Base-by-base conservation (phyloP, 495 filamentous ascomycete genomes). In the Xylaria venustula region DNA sequence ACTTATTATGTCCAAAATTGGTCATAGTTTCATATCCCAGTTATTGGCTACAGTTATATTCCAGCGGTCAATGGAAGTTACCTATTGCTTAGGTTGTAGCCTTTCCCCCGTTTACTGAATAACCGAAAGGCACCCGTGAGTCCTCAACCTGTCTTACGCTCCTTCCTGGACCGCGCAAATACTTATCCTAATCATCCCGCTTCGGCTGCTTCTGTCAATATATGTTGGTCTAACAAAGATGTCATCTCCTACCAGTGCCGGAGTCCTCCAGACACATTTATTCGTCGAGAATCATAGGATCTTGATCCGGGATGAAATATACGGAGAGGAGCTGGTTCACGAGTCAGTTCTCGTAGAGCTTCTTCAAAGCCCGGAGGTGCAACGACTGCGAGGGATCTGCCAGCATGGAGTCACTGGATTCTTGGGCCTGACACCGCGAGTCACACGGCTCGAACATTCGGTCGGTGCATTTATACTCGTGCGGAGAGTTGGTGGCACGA, bases 391-490 rank as follows among this genome's bases (percentile, higher is more conserved):
- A 57, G 75, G 73, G 7, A 67, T 79, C 55, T 67, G 67, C 44
- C 75, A 78, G 55, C 67, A 76, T 48, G 75, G 77, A n/a, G 61
- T 78, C 14, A 76, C 73, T 3, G 64, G 66, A 2, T 63, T 77
- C 52, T 64, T 79, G 1, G 71, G 71, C 56, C 66, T 74, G 8
- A 67, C 65, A 2, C 77, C 71, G 4, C 58, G 58, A 37, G 70
- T 79, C 23, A 77, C 77, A 5, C 74, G 77, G 32, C 70, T 76
- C 60, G 77, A 79, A 50, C 77, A 79, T 55, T 79, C 77, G 2
- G 71, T 78, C 54, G 77, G 77, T 32, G 74, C 77, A 53, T 76
- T 75, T 12, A 54, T 79, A 11, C 70, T 79, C 14, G 74, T 78
- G 6, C 77, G 75, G 23, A 71, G 62, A 58, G 72, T 76, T 3